These are phyloP conservation scores for Candida suzukii DNA, from an alignment of 805 yeast species.

Conservation along the genomic window DNA sequence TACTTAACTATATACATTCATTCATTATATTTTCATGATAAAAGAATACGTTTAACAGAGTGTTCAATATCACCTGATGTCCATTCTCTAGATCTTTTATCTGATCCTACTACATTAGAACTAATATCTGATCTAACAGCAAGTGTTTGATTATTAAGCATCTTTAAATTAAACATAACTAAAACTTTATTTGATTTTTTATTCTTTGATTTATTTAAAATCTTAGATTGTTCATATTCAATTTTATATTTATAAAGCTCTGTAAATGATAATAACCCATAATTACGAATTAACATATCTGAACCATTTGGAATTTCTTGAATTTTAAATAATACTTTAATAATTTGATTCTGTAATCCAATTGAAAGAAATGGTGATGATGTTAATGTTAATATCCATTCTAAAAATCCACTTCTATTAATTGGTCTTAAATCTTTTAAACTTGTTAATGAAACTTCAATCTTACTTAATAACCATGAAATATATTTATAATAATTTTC, in stretches of 20 bases:
- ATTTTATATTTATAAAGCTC: conserved; percentile 20
- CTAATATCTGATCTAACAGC: conserved; percentile 36
- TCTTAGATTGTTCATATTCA: background rate
- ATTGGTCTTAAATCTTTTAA: conserved; percentile 47
- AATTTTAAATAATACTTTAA: conserved; percentile 36
- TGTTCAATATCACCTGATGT: conserved; percentile 40
- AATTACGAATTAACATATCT: conserved; percentile 51
- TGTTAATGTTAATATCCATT: conserved; percentile 53
- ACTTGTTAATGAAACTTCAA: conserved; percentile 41
- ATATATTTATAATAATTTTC: conserved; percentile 51
- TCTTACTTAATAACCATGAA: conserved; percentile 54
- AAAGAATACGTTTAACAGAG: conserved; percentile 36
- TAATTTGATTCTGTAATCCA: conserved; percentile 32
- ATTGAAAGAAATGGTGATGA: conserved; percentile 42
- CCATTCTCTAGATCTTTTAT: conserved; percentile 61
- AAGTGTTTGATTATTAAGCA: conserved; percentile 39
- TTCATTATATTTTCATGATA: background rate
- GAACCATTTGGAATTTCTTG: conserved; percentile 52
- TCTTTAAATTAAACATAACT: conserved; percentile 22
- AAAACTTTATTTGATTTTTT: conserved; percentile 6
- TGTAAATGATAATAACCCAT: conserved; percentile 34
- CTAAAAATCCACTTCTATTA: conserved; percentile 51
- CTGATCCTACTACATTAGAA: conserved; percentile 25
- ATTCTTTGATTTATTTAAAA: too few relatives aligned
- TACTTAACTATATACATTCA: too few relatives aligned